A percentile compares a stretch with the other conserved stretches of the same genome.
Evolutionary conservation across 169 alveolate species (phyloP).

Genomic region (Plasmodium falciparum): DNA sequence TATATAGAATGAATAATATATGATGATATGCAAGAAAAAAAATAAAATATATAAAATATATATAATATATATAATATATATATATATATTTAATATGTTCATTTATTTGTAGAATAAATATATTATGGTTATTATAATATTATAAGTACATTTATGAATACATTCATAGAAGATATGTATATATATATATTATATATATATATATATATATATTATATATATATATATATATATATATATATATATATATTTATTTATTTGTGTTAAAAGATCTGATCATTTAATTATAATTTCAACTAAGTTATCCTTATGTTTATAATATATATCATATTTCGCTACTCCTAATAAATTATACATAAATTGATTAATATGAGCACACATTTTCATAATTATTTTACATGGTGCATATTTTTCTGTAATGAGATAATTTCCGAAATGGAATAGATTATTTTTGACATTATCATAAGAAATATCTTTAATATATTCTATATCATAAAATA

Average conservation of each 20-base stretch:
- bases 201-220: too few species aligned
- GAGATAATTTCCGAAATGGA: constrained; percentile 13
- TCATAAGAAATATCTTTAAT: constrained; percentile 21
- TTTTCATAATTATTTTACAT: constrained; percentile 49
- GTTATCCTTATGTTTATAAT: constrained; percentile 29
- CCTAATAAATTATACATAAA: constrained; percentile 37
- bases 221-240: too few species aligned
- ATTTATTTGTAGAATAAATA: too few species aligned
- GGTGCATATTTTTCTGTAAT: constrained; percentile 59
- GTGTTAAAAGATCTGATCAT: constrained; percentile 6
- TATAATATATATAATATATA: too few species aligned
- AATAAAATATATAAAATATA: too few species aligned
- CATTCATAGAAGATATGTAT: too few species aligned
- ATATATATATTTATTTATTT: background rate
- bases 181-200: too few species aligned
- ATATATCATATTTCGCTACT: constrained; percentile 1
- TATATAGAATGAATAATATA: too few species aligned
- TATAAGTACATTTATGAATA: too few species aligned
- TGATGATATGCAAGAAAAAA: too few species aligned
- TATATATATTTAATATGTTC: too few species aligned
- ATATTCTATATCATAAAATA: constrained; percentile 59
- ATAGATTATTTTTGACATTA: constrained; percentile 10
- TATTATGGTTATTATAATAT: too few species aligned
- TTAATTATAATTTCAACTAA: constrained; percentile 60
- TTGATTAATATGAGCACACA: constrained; percentile 29